phyloP scores from a whole-genome alignment of 2,329 filamentous ascomycete species.

The Fonsecaea nubica region DNA sequence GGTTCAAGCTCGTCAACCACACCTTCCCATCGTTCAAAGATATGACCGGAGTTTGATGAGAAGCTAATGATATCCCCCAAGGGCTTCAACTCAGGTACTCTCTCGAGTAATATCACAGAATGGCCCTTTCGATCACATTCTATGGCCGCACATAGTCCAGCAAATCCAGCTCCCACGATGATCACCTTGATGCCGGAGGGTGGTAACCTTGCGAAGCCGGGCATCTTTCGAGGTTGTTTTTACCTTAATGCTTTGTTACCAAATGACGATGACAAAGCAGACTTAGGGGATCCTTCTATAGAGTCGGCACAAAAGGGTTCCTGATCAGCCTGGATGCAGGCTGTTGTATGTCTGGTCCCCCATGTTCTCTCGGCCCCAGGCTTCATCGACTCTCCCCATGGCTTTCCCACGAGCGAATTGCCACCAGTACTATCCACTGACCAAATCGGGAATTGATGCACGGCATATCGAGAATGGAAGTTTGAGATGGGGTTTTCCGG shows the following conservation, averaged over 20 bases:
- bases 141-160: constrained; percentile 46
- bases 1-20: constrained; percentile 44
- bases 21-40: constrained; percentile 46
- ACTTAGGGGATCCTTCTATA: not conserved
- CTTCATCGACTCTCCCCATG: not conserved
- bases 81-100: constrained; percentile 52
- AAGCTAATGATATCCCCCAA: constrained; percentile 58
- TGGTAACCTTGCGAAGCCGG: constrained; percentile 36
- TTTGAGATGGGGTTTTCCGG: constrained; percentile 25
- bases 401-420: constrained; percentile 3
- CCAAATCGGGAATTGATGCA: constrained; percentile 16
- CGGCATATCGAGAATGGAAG: not conserved
- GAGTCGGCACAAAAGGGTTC: not conserved
- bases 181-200: constrained; percentile 57
- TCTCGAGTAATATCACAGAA: constrained; percentile 50
- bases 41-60: constrained; percentile 40
- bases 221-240: constrained; percentile 20
- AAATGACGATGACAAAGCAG: not conserved
- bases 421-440: constrained; percentile 10
- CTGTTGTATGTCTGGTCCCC: not conserved
- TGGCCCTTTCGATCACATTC: constrained; percentile 42
- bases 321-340: not conserved
- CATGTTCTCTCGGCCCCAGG: not conserved
- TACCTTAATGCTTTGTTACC: not conserved
- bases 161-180: constrained; percentile 57